Conservation (phyloP, 768 basidiomycete species). For the Gymnopilus junonius region DNA sequence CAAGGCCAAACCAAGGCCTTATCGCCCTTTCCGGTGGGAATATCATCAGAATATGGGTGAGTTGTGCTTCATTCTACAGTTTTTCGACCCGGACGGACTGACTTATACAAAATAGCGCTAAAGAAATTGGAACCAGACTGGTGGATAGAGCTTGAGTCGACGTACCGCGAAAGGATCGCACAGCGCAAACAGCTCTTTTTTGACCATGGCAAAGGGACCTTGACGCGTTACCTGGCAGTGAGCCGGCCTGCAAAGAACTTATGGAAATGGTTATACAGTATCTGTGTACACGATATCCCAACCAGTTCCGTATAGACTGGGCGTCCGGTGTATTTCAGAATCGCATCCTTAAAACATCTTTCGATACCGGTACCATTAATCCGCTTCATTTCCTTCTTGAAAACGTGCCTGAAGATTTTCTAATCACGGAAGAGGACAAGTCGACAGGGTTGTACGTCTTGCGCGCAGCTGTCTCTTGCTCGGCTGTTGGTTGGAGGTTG, state of each 20-base stretch:
- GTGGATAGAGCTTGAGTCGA: conserved; percentile 62
- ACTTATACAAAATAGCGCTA: conserved; percentile 36
- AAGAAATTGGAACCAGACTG: conserved; percentile 55
- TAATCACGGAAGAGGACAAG: conserved; percentile 45
- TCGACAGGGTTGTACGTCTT: conserved; percentile 47
- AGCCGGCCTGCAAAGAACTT: conserved; percentile 52
- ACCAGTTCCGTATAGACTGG: conserved; percentile 46
- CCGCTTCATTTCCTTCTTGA: conserved; percentile 51
- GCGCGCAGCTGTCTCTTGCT: conserved; percentile 49
- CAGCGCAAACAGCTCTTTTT: conserved; percentile 45
- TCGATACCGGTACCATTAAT: conserved; percentile 31
- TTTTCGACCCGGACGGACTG: background rate
- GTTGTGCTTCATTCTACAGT: background rate
- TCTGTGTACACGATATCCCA: conserved; percentile 59
- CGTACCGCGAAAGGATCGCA: conserved; percentile 46
- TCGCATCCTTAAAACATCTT: conserved; percentile 39
- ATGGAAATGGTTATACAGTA: conserved; percentile 62
- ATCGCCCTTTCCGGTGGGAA: conserved; percentile 59
- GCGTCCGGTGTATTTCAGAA: conserved; percentile 44
- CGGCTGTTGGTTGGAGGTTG: conserved; percentile 55
- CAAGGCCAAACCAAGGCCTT: conserved; percentile 50
- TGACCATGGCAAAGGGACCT: conserved; percentile 41
- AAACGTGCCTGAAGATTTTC: conserved; percentile 57
- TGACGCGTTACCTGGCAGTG: conserved; percentile 51
- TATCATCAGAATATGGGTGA: conserved; percentile 64